phyloP scores from a whole-genome alignment of 1,284 basidiomycete genomes.

The Tremellales sp. region DNA sequence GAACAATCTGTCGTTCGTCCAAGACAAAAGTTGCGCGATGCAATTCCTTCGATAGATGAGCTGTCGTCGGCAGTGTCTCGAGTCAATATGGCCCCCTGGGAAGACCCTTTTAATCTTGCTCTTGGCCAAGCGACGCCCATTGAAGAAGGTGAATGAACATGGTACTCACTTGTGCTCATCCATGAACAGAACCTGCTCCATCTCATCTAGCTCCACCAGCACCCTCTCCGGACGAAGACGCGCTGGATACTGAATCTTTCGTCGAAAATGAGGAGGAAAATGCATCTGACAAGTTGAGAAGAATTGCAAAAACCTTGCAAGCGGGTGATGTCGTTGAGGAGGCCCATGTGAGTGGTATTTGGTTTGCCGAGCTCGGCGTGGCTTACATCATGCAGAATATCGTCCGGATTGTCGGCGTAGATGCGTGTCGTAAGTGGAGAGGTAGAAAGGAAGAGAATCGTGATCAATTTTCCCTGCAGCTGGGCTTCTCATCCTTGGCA shows the following conservation, averaged over 20 bases:
- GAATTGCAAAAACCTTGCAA: slow-evolving; percentile 59
- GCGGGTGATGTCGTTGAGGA: slow-evolving; percentile 87
- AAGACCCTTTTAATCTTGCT: slow-evolving; percentile 70
- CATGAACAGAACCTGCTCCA: slow-evolving; percentile 3
- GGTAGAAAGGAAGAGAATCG: neutral
- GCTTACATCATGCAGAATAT: slow-evolving; percentile 57
- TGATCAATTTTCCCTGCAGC: slow-evolving; percentile 52
- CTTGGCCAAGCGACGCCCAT: slow-evolving; percentile 61
- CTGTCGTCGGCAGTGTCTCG: slow-evolving; percentile 60
- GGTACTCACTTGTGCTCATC: neutral
- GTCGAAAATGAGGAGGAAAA: slow-evolving; percentile 48
- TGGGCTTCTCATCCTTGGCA: slow-evolving; percentile 80
- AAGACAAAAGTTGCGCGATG: slow-evolving; percentile 50
- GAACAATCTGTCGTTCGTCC: slow-evolving; percentile 38
- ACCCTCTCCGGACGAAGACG: slow-evolving; percentile 12
- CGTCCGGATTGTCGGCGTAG: slow-evolving; percentile 77
- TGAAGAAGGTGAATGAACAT: slow-evolving; percentile 53
- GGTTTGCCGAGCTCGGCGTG: neutral
- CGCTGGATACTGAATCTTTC: slow-evolving; percentile 25
- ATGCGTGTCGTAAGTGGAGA: slow-evolving; percentile 64
- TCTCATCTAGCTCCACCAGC: slow-evolving; percentile 7
- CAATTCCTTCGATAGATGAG: slow-evolving; percentile 58
- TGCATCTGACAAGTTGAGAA: slow-evolving; percentile 64
- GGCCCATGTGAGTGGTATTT: slow-evolving; percentile 41
- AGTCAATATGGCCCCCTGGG: slow-evolving; percentile 70